Evolutionary conservation across 225 moss, liverwort and hornwort species (phyloP), one percentile per base, ranked within the genome.

Genomic region (Polytrichum formosum): DNA sequence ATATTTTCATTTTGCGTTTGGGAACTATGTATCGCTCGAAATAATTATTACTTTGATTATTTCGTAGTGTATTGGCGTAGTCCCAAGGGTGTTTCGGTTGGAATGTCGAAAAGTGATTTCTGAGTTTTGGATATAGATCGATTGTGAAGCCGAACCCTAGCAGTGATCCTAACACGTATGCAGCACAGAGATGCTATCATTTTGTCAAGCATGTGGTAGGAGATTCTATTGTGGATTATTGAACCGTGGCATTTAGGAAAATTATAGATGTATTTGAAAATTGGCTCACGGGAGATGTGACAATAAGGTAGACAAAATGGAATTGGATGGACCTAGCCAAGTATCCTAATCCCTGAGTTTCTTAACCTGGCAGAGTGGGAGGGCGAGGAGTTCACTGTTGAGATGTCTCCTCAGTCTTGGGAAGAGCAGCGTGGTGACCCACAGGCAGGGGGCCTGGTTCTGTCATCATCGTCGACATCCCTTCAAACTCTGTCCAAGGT

Each of bases 401-500:
- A 75, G 61, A 65, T 67, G 30, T 30, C 71, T 82, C 67, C 82
- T 35, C 68, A 77, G 75, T 75, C 84, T 53, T 79, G 75, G 81
- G 63, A 69, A 17, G 73, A 84, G 26, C 65, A 82, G 58, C 74
- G 65, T 31, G 30, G 73, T 28, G 73, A 80, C 33, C 78, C 88
- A 37, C 80, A 82, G 73, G 83, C 80, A 70, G 85, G 88, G 66
- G 80, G 80, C 69, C 82, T 88, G 69, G 78, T 88, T 75, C 72
- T 79, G 63, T 88, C 82, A 28, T 69, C 78, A 6, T 67, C 78
- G 29, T 67, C 78, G 61, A 72, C 80, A 65, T 78, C 85, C 58
- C 71, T 88, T 25, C 85, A 78, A 76, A 60, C 85, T 26, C 67
- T 88, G 68, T 88, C 85, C 22, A 84, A 86, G 85, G 88, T 88